Base-by-base conservation (phyloP, 164 flowering plant species). In the Berberis vulgaris region DNA sequence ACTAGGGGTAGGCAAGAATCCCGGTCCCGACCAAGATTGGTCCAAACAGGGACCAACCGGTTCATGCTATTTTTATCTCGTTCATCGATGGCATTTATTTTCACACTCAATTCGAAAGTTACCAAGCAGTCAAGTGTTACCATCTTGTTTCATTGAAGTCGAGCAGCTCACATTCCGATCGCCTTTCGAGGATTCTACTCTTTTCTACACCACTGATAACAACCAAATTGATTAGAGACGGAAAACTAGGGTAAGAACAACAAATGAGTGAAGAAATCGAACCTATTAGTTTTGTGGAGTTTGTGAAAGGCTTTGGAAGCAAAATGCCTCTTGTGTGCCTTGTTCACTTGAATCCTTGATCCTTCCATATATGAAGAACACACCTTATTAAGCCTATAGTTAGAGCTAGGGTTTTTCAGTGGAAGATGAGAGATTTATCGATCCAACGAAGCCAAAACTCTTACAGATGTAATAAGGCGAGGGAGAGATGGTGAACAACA, bases 251-350 rank as follows among this genome's bases (percentile, higher is more conserved):
- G 8, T 10, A 59, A 43, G n/a, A 54, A 10, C 3, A 66, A 39
- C 12, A 47, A 52, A 9, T 8, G 41, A 56, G 13, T 45, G 26
- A 43, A 43, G 26, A 61, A 11, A 44, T 1, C 26, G 10, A 7
- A 88, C 95, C 97, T 68, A 61, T 92, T 82, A 39, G 89, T 80
- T 74, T 79, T 86, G 76, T 91, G 99, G 41, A 84, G 62, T 65
- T 89, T 79, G 7, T 96, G 88, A 68, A 92, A 70, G 0, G 99
- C 77, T 75, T 95, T 95, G 9, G 97, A 83, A 49, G 96, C 72
- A 69, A 87, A 94, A 7, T 96, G 87, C 41, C 84, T 70, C 69
- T 94, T 94, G 63, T 94, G 99, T 43, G 88, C 54, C 65, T 95
- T 95, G 57, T 91, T 95, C 1, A 75, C 69, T 70, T 95, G 99